Evolutionary conservation across 78 protist genomes (phyloP).

Genomic region (Pelomyxa schiedti): DNA sequence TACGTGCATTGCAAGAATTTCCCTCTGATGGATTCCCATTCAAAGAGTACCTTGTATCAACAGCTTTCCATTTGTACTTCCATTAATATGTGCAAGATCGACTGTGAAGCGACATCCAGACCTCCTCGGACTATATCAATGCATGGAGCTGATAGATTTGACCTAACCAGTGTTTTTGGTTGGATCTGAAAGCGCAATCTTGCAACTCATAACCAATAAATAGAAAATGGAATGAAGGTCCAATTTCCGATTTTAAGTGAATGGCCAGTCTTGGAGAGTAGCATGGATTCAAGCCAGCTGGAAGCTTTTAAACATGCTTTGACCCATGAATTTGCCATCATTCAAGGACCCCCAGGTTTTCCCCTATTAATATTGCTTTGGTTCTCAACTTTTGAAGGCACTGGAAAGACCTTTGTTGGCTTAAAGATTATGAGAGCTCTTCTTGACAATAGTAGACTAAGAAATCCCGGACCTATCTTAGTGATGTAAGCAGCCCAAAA

Average conservation of each 20-base stretch:
- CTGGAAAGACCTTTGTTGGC: conserved; percentile 48
- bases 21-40: neutral
- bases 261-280: neutral
- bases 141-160: neutral
- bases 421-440: neutral
- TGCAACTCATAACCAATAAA: too few relatives aligned
- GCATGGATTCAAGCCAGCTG: conserved; percentile 6
- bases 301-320: conserved; percentile 10
- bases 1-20: neutral
- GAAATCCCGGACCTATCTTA: conserved; percentile 8
- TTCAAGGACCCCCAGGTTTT: conserved; percentile 65
- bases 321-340: conserved; percentile 11
- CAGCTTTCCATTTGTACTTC: neutral
- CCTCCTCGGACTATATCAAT: too few relatives aligned
- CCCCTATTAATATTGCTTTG: too few relatives aligned
- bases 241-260: neutral
- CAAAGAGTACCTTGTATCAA: neutral
- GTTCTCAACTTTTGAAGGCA: too few relatives aligned
- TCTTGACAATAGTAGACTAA: neutral
- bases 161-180: neutral
- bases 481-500: neutral
- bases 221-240: neutral
- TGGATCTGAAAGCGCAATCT: neutral
- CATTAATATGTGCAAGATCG: too few relatives aligned
- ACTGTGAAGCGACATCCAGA: neutral